Percentiles rank a stretch among this genome's conserved stretches.
Evolutionary conservation across 2,329 filamentous ascomycete species (phyloP).

Genomic region (Xylogone sp.): DNA sequence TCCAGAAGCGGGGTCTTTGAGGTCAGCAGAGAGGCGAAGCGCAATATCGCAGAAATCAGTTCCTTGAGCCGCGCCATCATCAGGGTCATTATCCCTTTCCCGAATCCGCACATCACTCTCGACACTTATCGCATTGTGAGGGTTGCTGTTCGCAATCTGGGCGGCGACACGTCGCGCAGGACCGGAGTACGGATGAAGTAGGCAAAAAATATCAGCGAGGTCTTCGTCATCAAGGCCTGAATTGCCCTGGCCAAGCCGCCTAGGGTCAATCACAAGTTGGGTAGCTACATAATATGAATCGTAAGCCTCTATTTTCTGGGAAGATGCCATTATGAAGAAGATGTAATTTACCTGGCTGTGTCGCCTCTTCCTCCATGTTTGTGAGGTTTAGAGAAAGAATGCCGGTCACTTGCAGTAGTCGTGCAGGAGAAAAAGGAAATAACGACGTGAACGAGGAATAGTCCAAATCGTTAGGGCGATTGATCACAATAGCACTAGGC

Average conservation of each 20-base stretch:
- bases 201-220: slow-evolving; percentile 82
- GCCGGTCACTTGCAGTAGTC: slow-evolving; percentile 5
- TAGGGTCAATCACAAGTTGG: slow-evolving; percentile 76
- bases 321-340: not conserved
- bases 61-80: slow-evolving; percentile 12
- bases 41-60: slow-evolving; percentile 58
- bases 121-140: slow-evolving; percentile 57
- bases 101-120: slow-evolving; percentile 37
- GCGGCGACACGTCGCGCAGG: slow-evolving; percentile 64
- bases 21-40: slow-evolving; percentile 69
- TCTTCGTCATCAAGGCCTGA: slow-evolving; percentile 81
- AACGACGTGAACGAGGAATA: slow-evolving; percentile 1
- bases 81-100: slow-evolving; percentile 14
- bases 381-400: slow-evolving; percentile 5
- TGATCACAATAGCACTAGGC: not conserved
- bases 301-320: slow-evolving; percentile 6
- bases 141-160: slow-evolving; percentile 44
- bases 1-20: slow-evolving; percentile 66
- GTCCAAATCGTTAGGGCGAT: slow-evolving; percentile 2
- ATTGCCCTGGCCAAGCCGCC: slow-evolving; percentile 73
- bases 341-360: slow-evolving; percentile 23
- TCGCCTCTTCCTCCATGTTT: slow-evolving; percentile 25
- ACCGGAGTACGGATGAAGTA: slow-evolving; percentile 75
- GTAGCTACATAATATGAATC: slow-evolving; percentile 50
- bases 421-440: slow-evolving; percentile 4